Percentiles rank a stretch among this genome's conserved stretches.
Conservation (phyloP, 2,329 filamentous ascomycete genomes). For the Rhynchosporium secalis region DNA sequence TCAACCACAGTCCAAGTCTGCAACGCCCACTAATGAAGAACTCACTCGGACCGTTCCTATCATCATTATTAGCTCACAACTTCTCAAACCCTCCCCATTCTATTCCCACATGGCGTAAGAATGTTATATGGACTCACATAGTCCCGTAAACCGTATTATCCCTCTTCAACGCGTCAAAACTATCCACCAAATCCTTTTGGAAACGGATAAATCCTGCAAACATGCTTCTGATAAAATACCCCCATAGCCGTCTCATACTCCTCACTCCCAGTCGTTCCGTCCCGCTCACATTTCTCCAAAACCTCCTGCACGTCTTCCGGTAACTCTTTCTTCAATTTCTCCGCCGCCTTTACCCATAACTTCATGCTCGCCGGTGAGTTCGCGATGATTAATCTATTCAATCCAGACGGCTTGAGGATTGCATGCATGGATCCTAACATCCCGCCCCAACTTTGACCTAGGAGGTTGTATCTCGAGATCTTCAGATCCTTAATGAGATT, state of each 20-base stretch:
- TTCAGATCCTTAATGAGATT: constrained; percentile 47
- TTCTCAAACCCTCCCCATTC: not conserved
- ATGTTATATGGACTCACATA: constrained; percentile 10
- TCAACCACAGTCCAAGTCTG: constrained; percentile 43
- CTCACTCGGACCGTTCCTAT: constrained; percentile 42
- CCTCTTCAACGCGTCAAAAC: constrained; percentile 29
- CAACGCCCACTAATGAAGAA: constrained; percentile 44
- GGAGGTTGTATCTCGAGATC: constrained; percentile 45
- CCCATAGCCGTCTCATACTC: constrained; percentile 28
- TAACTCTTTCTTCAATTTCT: constrained; percentile 25
- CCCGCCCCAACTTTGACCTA: constrained; percentile 55
- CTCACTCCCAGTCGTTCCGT: constrained; percentile 23
- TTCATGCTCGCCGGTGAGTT: constrained; percentile 35
- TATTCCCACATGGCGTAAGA: not conserved
- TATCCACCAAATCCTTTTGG: constrained; percentile 29
- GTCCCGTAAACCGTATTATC: constrained; percentile 22
- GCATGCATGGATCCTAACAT: constrained; percentile 51
- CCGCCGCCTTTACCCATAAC: constrained; percentile 11
- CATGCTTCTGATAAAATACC: constrained; percentile 27
- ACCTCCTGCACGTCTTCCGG: constrained; percentile 21
- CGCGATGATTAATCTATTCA: constrained; percentile 44
- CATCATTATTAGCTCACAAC: not conserved
- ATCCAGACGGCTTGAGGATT: constrained; percentile 39
- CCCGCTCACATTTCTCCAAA: constrained; percentile 28
- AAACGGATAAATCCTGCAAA: constrained; percentile 24